A percentile compares a stretch with the other conserved stretches of the same genome.
Conservation (phyloP, 768 basidiomycete genomes). For the Lactarius vividus region DNA sequence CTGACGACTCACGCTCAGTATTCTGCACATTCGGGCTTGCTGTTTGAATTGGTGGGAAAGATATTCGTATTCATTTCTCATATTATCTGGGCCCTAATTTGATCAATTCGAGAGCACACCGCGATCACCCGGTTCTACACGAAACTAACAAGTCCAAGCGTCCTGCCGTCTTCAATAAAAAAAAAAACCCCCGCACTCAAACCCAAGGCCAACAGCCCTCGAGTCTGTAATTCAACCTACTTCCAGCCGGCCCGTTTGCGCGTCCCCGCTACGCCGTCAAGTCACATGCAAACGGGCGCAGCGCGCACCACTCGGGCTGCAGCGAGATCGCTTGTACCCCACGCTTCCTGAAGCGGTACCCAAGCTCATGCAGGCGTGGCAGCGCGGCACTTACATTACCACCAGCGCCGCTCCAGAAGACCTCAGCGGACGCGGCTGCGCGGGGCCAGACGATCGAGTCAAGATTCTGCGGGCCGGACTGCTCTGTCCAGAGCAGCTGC, state of each 20-base stretch:
- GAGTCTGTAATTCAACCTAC: too few relatives aligned
- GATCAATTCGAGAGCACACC: neutral
- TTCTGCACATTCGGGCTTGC: too few relatives aligned
- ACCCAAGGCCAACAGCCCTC: too few relatives aligned
- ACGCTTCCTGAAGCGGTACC: constrained; percentile 36
- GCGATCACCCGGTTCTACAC: neutral
- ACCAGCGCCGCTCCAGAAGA: constrained; percentile 68
- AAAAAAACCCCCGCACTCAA: neutral
- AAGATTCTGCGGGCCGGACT: constrained; percentile 61
- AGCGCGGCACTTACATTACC: constrained; percentile 44
- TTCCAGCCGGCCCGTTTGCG: neutral
- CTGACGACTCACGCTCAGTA: too few relatives aligned
- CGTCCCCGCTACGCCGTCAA: neutral
- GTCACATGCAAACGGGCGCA: constrained; percentile 32
- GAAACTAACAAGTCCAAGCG: neutral
- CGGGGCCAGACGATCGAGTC: constrained; percentile 73
- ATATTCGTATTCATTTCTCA: too few relatives aligned
- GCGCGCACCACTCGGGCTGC: constrained; percentile 45
- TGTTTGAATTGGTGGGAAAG: too few relatives aligned
- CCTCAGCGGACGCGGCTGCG: constrained; percentile 66
- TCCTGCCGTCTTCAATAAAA: neutral
- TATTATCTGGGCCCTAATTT: neutral
- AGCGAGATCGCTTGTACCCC: constrained; percentile 38
- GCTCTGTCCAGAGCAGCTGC: constrained; percentile 72
- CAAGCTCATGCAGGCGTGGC: constrained; percentile 55